Conservation (phyloP, 495 filamentous ascomycete species). For the Saxophila tyrrhenica region DNA sequence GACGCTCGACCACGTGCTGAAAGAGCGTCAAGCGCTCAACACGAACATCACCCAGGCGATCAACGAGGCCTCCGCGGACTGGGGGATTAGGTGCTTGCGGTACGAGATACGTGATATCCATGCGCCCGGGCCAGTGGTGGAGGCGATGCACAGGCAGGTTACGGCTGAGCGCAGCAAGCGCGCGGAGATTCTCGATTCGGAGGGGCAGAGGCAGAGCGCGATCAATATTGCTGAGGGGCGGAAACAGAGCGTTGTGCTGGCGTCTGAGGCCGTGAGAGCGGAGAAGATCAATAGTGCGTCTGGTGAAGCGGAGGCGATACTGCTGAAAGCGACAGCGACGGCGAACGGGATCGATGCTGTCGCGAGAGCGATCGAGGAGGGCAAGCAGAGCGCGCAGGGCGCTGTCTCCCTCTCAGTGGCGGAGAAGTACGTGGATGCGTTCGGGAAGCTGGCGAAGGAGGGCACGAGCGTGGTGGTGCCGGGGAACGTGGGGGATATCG, state of each 20-base stretch:
- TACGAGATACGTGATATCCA: conserved; percentile 99
- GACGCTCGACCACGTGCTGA: conserved; percentile 91
- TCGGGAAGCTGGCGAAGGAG: conserved; percentile 81
- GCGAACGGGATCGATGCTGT: conserved; percentile 81
- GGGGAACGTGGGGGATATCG: conserved; percentile 94
- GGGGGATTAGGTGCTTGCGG: conserved; percentile 89
- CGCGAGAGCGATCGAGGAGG: conserved; percentile 55
- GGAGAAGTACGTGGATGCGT: conserved; percentile 97
- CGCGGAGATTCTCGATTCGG: conserved; percentile 91
- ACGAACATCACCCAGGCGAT: conserved; percentile 95
- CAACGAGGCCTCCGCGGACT: conserved; percentile 92
- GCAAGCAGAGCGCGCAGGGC: conserved; percentile 60
- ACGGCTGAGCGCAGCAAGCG: conserved; percentile 94
- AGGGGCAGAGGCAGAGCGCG: conserved; percentile 88
- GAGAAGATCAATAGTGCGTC: conserved; percentile 85
- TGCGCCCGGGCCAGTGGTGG: conserved; percentile 81
- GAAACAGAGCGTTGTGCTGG: conserved; percentile 91
- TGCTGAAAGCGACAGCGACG: conserved; percentile 74
- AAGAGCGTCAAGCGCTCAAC: conserved; percentile 90
- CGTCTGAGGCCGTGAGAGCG: conserved; percentile 78
- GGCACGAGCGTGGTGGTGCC: conserved; percentile 90
- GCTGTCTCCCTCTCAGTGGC: conserved; percentile 80
- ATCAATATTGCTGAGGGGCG: conserved; percentile 97
- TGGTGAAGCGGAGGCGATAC: conserved; percentile 89
- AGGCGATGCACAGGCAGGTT: conserved; percentile 95